Evolutionary conservation across 2,329 filamentous ascomycete genomes (phyloP).

Genomic region (Ilyonectria sp.): DNA sequence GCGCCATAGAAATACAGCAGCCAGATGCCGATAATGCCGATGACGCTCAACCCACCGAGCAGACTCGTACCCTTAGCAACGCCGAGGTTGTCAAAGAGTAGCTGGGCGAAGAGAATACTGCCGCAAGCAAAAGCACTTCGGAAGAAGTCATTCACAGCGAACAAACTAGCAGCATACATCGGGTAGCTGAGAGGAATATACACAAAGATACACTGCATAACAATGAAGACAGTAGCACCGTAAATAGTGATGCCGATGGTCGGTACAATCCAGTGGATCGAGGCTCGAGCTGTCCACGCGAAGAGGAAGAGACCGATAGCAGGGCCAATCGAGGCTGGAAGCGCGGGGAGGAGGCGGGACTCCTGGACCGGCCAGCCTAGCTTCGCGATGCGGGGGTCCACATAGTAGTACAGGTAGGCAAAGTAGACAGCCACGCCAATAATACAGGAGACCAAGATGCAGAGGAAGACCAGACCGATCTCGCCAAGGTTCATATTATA

Average conservation of each 20-base stretch:
- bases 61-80: constrained; percentile 70
- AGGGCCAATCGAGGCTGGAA: too few species aligned
- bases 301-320: constrained; percentile 65
- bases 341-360: constrained; percentile 66
- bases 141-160: constrained; percentile 74
- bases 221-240: constrained; percentile 64
- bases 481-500: constrained; percentile 73
- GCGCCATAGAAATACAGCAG: constrained; percentile 71
- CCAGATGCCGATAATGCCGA: constrained; percentile 72
- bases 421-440: constrained; percentile 66
- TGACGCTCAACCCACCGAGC: constrained; percentile 68
- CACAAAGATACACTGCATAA: constrained; percentile 73
- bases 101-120: constrained; percentile 71
- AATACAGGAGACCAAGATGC: constrained; percentile 69
- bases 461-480: constrained; percentile 73
- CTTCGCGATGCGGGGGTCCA: constrained; percentile 65
- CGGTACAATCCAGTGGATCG: constrained; percentile 68
- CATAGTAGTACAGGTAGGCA: constrained; percentile 66
- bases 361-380: constrained; percentile 67
- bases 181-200: constrained; percentile 71
- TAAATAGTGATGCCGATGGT: constrained; percentile 71
- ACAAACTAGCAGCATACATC: constrained; percentile 69
- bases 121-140: constrained; percentile 71
- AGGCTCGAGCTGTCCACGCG: constrained; percentile 69
- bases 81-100: constrained; percentile 72